Evolutionary conservation across 2,329 filamentous ascomycete species (phyloP).

Genomic region (Aspergillus udagawae): DNA sequence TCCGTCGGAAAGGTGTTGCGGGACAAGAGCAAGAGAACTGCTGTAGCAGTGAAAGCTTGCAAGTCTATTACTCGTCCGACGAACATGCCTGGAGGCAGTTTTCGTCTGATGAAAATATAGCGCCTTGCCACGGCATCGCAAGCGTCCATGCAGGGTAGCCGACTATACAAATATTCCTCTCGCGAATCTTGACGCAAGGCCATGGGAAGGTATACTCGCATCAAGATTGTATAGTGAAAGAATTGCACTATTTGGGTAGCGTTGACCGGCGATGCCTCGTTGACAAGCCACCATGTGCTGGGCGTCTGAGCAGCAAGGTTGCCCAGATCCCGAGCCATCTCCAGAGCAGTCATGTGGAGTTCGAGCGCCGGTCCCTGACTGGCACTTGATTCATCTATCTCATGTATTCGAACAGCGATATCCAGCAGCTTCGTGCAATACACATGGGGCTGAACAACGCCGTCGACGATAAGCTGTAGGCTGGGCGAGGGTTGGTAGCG

Average conservation of each 20-base stretch:
- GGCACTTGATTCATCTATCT: slow-evolving; percentile 9
- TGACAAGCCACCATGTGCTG: slow-evolving; percentile 9
- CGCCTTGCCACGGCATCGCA: slow-evolving; percentile 10
- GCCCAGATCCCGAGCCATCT: slow-evolving; percentile 8
- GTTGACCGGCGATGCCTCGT: slow-evolving; percentile 1
- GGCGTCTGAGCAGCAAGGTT: slow-evolving; percentile 10
- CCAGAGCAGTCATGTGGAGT: slow-evolving; percentile 7
- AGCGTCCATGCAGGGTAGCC: slow-evolving; percentile 14
- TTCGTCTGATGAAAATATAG: slow-evolving; percentile 10
- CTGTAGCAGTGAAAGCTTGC: slow-evolving; percentile 13
- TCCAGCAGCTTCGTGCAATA: slow-evolving; percentile 10
- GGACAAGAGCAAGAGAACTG: slow-evolving; percentile 11
- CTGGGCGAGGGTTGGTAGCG: slow-evolving; percentile 11
- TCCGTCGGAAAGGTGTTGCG: slow-evolving; percentile 4
- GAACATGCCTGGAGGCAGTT: slow-evolving; percentile 12
- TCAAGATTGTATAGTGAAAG: slow-evolving; percentile 11
- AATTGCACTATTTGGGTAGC: slow-evolving; percentile 13
- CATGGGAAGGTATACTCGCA: slow-evolving; percentile 14
- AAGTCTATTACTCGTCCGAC: slow-evolving; percentile 11
- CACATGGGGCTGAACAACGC: slow-evolving; percentile 7
- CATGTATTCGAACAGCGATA: slow-evolving; percentile 9
- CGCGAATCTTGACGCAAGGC: slow-evolving; percentile 9
- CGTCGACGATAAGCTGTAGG: slow-evolving; percentile 3
- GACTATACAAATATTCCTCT: slow-evolving; percentile 12
- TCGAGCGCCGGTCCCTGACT: slow-evolving; percentile 3